These are phyloP conservation scores for Candida dajiaensis DNA, from an alignment of 805 yeast genomes.

Conservation along the genomic window DNA sequence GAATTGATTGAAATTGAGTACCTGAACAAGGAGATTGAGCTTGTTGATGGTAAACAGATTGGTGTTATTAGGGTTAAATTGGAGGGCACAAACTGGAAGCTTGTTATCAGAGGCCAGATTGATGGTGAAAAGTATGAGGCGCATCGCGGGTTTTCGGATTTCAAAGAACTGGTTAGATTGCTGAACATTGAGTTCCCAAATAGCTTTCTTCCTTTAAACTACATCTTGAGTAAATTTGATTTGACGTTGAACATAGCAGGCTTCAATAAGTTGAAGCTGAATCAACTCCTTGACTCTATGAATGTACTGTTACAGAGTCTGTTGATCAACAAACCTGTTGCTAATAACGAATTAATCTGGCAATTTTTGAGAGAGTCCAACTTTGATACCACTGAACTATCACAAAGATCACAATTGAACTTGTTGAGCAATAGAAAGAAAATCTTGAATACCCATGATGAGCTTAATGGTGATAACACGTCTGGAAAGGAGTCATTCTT, in stretches of 20 bases:
- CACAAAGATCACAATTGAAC: conserved; percentile 25
- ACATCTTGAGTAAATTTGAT: conserved; percentile 16
- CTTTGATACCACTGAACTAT: conserved; percentile 28
- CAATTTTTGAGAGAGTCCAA: conserved; percentile 33
- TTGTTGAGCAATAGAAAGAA: conserved; percentile 24
- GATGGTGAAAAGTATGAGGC: conserved; percentile 10
- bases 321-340: conserved; percentile 30
- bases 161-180: conserved; percentile 28
- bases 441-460: conserved; percentile 11
- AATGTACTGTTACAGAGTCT: conserved; percentile 45
- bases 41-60: conserved; percentile 20
- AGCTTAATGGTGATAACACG: neutral
- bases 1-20: conserved; percentile 27
- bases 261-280: conserved; percentile 40
- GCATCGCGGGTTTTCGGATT: conserved; percentile 27
- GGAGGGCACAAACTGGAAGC: conserved; percentile 25
- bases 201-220: conserved; percentile 26
- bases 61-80: conserved; percentile 31
- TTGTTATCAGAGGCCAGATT: conserved; percentile 22
- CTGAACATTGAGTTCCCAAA: conserved; percentile 32
- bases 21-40: conserved; percentile 17
- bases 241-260: conserved; percentile 18
- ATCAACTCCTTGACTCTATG: conserved; percentile 40
- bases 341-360: conserved; percentile 34
- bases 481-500: conserved; percentile 10